Conservation (phyloP, 306 rosid species). For the Oxytropis ochrocephala region DNA sequence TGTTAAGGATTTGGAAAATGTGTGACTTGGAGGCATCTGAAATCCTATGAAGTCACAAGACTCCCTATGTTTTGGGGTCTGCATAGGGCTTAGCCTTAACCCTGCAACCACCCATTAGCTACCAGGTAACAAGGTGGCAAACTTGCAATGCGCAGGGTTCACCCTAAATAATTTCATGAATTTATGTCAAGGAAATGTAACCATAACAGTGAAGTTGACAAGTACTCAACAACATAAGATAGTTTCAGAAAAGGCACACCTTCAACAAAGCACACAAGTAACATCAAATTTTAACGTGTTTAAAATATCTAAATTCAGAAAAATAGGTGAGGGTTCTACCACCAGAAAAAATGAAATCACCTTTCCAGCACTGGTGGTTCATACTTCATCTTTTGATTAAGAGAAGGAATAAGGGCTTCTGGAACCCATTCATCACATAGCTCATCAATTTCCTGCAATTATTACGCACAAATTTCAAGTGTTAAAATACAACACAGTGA, state of each 20-base stretch:
- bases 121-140: constrained; percentile 4
- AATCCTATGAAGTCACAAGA: constrained; percentile 1
- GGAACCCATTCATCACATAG: constrained; percentile 95
- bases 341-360: constrained; percentile 39
- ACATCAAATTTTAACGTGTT: not conserved
- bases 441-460: constrained; percentile 82
- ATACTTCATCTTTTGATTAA: constrained; percentile 54
- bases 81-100: not conserved
- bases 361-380: constrained; percentile 94
- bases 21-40: not conserved
- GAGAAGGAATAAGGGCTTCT: constrained; percentile 82
- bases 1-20: not conserved
- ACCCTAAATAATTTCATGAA: not conserved
- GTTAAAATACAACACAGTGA: not conserved
- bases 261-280: not conserved
- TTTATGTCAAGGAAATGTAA: constrained; percentile 11
- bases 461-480: constrained; percentile 7
- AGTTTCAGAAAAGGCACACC: not conserved
- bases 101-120: not conserved
- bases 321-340: not conserved
- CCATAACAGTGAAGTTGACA: constrained; percentile 4
- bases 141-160: not conserved
- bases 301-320: not conserved
- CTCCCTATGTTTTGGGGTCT: not conserved
- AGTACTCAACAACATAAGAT: constrained; percentile 3